Base-by-base conservation (phyloP, 345 rosid species). In the Acer saccharum region DNA sequence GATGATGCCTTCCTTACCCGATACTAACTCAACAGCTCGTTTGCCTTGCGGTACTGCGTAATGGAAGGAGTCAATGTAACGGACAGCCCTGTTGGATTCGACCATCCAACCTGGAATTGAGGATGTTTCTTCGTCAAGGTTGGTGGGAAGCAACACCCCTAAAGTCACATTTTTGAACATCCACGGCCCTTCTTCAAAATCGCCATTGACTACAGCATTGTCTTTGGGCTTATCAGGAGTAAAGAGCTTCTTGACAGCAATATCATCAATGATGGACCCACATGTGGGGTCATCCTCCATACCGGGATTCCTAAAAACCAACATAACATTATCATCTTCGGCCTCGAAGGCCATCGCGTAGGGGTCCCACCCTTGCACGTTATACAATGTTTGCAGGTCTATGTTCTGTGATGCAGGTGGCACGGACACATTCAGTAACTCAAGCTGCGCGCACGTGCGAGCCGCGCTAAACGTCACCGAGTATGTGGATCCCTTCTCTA, bases 241-340 rank as follows among this genome's bases (percentile, higher is more conserved):
- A 73, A 90, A 89, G 66, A 96, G 97, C 85, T 94, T 96, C 87
- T 96, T 96, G 73, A 96, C 83, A 16, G 98, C 94, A 9, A 96
- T 83, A 27, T 94, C 93, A 43, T 96, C 99, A 11, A 96, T 91
- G 65, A 96, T 94, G 72, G 99, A 98, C 25, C 99, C 99, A 80
- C 99, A 96, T 1, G 97, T 87, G 7, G 99, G 98, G 87, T 96
- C 99, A 60, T 96, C 97, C 75, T 93, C 99, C 99, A 94, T 96
- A 25, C 99, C 99, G 32, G 94, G 93, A 72, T 96, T 96, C 81
- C 87, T 86, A 77, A 93, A 96, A 67, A 84, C 87, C 82, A 96
- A 73, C 2, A 44, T 71, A 1, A 75, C 89, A 54, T 79, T 87
- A 72, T 87, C 94, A 21, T 89, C 97, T 44, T 82, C 83, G 0